Conservation (phyloP, 2,329 filamentous ascomycete species). For the Aspergillus oerlinghausenensis region DNA sequence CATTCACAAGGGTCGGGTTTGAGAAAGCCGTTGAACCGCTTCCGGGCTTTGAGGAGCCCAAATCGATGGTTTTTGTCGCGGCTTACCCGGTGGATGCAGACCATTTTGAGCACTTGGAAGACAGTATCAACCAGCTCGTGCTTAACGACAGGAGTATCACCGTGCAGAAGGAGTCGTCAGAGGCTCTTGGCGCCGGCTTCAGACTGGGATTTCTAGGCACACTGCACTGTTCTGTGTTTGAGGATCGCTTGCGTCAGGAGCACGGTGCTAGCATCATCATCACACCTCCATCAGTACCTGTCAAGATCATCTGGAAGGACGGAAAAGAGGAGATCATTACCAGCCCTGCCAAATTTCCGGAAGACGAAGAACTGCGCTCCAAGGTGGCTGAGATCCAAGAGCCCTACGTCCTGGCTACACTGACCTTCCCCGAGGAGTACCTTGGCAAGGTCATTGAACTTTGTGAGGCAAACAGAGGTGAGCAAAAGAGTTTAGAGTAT, state of each 20-base stretch:
- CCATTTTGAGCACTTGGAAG: conserved; percentile 80
- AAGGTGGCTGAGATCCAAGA: conserved; percentile 62
- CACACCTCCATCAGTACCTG: conserved; percentile 90
- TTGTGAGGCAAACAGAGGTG: conserved; percentile 82
- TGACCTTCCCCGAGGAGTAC: conserved; percentile 91
- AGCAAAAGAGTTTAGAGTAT: conserved; percentile 83
- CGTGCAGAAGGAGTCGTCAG: conserved; percentile 87
- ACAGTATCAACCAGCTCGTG: conserved; percentile 89
- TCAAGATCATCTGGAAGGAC: conserved; percentile 74
- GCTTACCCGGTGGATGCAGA: conserved; percentile 90
- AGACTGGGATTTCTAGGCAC: conserved; percentile 93
- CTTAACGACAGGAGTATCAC: conserved; percentile 95
- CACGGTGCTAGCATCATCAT: conserved; percentile 95
- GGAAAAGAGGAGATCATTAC: conserved; percentile 75
- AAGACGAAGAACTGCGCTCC: conserved; percentile 55
- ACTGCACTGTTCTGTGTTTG: conserved; percentile 96
- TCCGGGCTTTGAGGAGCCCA: conserved; percentile 92
- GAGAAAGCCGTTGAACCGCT: conserved; percentile 74
- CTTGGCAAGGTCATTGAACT: conserved; percentile 91
- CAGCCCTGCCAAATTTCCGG: conserved; percentile 85
- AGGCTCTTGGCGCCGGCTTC: conserved; percentile 91
- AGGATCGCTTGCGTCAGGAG: conserved; percentile 89
- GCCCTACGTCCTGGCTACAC: conserved; percentile 73
- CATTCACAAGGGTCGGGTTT: conserved; percentile 75
- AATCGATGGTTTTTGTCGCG: conserved; percentile 98